phyloP scores from a whole-genome alignment of 1,139 yeast species.

The Blastobotrys buckinghamii region DNA sequence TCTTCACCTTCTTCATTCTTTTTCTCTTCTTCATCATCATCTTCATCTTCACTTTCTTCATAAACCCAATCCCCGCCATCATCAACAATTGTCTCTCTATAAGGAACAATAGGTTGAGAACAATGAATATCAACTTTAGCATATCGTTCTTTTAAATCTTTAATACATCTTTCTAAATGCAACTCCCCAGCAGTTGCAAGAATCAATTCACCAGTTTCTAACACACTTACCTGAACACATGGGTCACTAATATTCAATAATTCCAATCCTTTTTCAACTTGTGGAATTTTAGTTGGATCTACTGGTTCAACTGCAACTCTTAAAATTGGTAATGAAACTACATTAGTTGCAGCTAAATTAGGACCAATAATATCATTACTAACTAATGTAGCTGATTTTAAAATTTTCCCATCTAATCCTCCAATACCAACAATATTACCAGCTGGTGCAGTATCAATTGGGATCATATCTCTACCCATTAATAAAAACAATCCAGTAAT shows the following conservation, averaged over 20 bases:
- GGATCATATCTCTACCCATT: slow-evolving; percentile 88
- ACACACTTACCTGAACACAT: slow-evolving; percentile 78
- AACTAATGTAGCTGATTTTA: slow-evolving; percentile 83
- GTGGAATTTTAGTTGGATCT: slow-evolving; percentile 72
- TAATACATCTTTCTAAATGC: slow-evolving; percentile 84
- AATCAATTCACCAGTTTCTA: slow-evolving; percentile 87
- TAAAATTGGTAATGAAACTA: slow-evolving; percentile 75
- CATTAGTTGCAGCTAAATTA: slow-evolving; percentile 62
- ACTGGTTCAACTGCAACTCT: slow-evolving; percentile 93
- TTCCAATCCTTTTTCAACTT: slow-evolving; percentile 71
- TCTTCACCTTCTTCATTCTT: slow-evolving; percentile 15
- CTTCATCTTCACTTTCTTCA: slow-evolving; percentile 10
- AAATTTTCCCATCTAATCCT: slow-evolving; percentile 74
- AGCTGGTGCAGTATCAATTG: slow-evolving; percentile 78
- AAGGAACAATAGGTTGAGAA: slow-evolving; percentile 93
- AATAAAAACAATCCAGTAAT: slow-evolving; percentile 69
- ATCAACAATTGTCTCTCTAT: slow-evolving; percentile 71
- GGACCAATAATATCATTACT: slow-evolving; percentile 42
- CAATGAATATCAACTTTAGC: slow-evolving; percentile 84
- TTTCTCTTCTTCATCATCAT: background rate
- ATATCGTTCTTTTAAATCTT: slow-evolving; percentile 83
- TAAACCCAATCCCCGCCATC: slow-evolving; percentile 19
- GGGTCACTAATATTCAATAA: slow-evolving; percentile 86
- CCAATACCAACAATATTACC: slow-evolving; percentile 95
- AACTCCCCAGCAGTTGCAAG: slow-evolving; percentile 94